Percentiles rank a stretch among this genome's conserved stretches.
phyloP scores from a whole-genome alignment of 2,329 filamentous ascomycete species.

The Scedosporium boydii region DNA sequence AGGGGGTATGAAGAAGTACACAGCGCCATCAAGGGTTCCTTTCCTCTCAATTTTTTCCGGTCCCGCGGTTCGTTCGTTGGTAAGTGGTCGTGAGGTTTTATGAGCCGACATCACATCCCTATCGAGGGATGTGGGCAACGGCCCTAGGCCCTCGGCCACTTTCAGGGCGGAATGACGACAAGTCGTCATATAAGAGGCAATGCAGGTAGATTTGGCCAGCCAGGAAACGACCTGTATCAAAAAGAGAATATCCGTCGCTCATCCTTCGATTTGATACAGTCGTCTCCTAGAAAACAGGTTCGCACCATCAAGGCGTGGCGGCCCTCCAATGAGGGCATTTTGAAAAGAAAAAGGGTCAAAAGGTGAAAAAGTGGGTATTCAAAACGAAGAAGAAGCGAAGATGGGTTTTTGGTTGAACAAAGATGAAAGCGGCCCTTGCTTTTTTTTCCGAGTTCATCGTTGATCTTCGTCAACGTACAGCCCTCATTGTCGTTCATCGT shows the following conservation, averaged over 20 bases:
- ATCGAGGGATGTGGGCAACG: background rate
- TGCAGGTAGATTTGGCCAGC: background rate
- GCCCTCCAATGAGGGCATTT: background rate
- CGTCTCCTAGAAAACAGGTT: background rate
- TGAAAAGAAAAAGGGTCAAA: background rate
- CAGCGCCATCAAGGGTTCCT: background rate
- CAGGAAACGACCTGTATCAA: background rate
- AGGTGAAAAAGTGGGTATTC: background rate
- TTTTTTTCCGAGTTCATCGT: background rate
- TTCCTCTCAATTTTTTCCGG: background rate
- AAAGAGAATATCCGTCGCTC: background rate
- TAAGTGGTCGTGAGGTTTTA: background rate
- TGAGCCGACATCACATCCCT: background rate
- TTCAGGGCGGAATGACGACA: background rate
- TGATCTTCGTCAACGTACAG: background rate
- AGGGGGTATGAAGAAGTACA: constrained; percentile 2
- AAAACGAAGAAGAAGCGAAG: constrained; percentile 1
- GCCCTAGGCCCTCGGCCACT: too few species aligned
- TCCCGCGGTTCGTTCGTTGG: background rate
- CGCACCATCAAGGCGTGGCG: constrained; percentile 1
- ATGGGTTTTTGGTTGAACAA: background rate
- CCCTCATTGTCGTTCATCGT: background rate
- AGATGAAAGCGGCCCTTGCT: background rate
- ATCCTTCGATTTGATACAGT: background rate
- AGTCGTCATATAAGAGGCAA: background rate